A percentile compares a stretch with the other conserved stretches of the same genome.
Conservation (phyloP, 202 grass and related monocot genomes). For the Carex sylvatica region DNA sequence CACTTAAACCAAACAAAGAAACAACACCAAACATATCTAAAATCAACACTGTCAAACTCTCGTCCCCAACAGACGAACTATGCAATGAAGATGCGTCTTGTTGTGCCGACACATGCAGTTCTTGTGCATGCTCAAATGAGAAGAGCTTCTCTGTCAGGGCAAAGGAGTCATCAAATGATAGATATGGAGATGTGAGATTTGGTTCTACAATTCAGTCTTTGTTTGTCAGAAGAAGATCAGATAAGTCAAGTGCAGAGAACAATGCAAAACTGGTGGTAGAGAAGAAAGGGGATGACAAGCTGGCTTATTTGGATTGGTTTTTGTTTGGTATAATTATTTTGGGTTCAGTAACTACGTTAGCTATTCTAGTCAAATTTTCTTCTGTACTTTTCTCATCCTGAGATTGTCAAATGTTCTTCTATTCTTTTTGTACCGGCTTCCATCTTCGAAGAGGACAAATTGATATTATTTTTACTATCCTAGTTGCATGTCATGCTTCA, state of each 20-base stretch:
- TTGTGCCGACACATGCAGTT: slow-evolving; percentile 30
- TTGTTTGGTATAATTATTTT: slow-evolving; percentile 26
- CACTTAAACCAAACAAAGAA: slow-evolving; percentile 30
- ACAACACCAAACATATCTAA: slow-evolving; percentile 18
- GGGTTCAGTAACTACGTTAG: neutral
- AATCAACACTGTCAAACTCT: slow-evolving; percentile 4
- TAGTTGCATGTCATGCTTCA: neutral
- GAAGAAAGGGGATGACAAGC: slow-evolving; percentile 11
- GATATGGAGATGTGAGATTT: slow-evolving; percentile 2
- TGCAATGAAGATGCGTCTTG: slow-evolving; percentile 32
- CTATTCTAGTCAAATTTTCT: slow-evolving; percentile 19
- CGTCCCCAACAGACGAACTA: neutral
- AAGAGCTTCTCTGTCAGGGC: neutral
- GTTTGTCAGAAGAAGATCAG: slow-evolving; percentile 39
- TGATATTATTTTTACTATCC: neutral
- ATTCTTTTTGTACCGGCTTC: neutral
- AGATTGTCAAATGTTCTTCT: slow-evolving; percentile 17
- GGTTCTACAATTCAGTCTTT: slow-evolving; percentile 22
- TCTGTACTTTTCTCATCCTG: slow-evolving; percentile 18
- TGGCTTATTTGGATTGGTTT: slow-evolving; percentile 41
- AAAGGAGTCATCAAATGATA: neutral
- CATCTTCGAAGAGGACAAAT: neutral
- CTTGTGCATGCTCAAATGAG: slow-evolving; percentile 47
- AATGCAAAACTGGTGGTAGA: slow-evolving; percentile 10
- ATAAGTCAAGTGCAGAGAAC: slow-evolving; percentile 16